phyloP scores from a whole-genome alignment of 805 yeast genomes.

The Ascoidea rubescens region DNA sequence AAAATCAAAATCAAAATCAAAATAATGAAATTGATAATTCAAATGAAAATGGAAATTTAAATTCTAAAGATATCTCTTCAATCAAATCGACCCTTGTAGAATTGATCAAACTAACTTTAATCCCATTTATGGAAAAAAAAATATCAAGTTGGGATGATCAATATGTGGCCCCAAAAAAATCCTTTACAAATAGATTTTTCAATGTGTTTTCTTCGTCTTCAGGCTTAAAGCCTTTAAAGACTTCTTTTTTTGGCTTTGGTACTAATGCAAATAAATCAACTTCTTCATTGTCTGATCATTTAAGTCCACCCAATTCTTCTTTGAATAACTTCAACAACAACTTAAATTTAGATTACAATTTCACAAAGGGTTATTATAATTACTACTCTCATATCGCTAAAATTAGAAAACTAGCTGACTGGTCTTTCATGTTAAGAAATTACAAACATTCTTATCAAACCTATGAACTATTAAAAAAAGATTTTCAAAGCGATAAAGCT shows the following conservation, averaged over 20 bases:
- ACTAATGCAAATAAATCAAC: slow-evolving; percentile 7
- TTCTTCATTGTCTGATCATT: slow-evolving; percentile 10
- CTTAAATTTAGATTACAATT: slow-evolving; percentile 26
- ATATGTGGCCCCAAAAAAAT: slow-evolving; percentile 59
- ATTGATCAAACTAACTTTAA: slow-evolving; percentile 13
- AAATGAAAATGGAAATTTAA: too few relatives aligned
- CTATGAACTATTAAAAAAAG: slow-evolving; percentile 72
- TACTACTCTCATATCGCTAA: slow-evolving; percentile 56
- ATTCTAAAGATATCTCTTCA: background rate
- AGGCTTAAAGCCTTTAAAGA: slow-evolving; percentile 6
- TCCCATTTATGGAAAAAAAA: slow-evolving; percentile 80
- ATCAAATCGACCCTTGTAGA: slow-evolving; percentile 5
- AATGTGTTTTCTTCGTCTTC: slow-evolving; percentile 35
- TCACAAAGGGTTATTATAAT: slow-evolving; percentile 42
- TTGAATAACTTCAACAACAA: slow-evolving; percentile 13
- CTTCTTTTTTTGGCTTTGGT: slow-evolving; percentile 14
- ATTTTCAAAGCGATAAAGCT: slow-evolving; percentile 62
- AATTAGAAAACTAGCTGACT: slow-evolving; percentile 77
- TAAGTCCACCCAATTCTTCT: slow-evolving; percentile 9
- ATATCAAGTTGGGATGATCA: slow-evolving; percentile 80
- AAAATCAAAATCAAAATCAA: too few relatives aligned
- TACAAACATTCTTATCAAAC: slow-evolving; percentile 72
- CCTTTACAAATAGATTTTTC: slow-evolving; percentile 61
- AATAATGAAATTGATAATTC: too few relatives aligned
- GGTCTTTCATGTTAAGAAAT: slow-evolving; percentile 85